Evolutionary conservation across 139 green algal species (phyloP), one percentile per base, ranked within the genome.

Genomic region (Zygnema cylindricum): DNA sequence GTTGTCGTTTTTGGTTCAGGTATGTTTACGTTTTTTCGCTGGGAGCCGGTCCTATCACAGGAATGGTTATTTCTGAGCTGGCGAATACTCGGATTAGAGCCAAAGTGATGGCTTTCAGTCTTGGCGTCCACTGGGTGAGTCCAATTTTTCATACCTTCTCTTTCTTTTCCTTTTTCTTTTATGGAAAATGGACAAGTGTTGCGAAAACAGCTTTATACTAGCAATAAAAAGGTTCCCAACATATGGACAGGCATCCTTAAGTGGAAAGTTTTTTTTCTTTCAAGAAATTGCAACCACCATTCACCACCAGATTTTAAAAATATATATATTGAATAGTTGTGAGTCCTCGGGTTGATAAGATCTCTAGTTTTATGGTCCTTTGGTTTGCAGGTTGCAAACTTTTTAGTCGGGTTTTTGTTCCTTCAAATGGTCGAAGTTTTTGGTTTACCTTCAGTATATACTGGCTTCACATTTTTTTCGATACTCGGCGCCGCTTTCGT

Each of bases 1-100:
- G n/a, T n/a, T n/a, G n/a, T n/a, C n/a, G n/a, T n/a, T n/a, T n/a
- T n/a, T n/a, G 57, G 57, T 43, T 7, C 71, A 79, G 77, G 21
- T 98, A 98, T 94, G 94, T 98, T 43, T 69, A 96, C 2, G 79
- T 75, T 71, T 98, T 98, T 92, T 95, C 95, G 0, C 69, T 98
- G 40, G 96, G 96, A 0, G 95, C 94, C 0, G 96, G 96, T 0
- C 95, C 96, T 30, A 94, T 98, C 43, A 95, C 95, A 0, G 96
- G 91, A 1, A 92, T 98, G 38, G 93, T 98, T 43, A 91, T 98
- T 21, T 94, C 95, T 1, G 96, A 99, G 92, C 93, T 98, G 79
- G 96, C 95, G 76, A 90, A 93, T 1, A 91, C 92, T 0, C 91
- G 90, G 76, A 95, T 97, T 16, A 84, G 96, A 88, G 95, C 95